phyloP scores from a whole-genome alignment of 2,329 filamentous ascomycete species.

The Beauveria sp. region DNA sequence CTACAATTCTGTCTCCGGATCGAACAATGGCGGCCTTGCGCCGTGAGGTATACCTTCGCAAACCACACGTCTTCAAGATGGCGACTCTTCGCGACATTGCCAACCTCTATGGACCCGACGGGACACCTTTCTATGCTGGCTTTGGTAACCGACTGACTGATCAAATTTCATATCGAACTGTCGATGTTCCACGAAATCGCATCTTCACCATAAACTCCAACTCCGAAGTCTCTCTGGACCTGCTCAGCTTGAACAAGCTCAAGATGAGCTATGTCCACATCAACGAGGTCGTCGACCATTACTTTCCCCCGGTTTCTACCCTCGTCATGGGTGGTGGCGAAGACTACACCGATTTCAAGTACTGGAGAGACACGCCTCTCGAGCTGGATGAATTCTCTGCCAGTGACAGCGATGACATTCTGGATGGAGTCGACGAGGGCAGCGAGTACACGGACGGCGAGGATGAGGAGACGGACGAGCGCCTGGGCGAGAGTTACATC shows the following conservation, averaged over 20 bases:
- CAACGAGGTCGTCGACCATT: constrained; percentile 95
- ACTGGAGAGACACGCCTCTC: constrained; percentile 81
- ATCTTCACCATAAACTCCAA: constrained; percentile 99
- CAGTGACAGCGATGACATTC: constrained; percentile 58
- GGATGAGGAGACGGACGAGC: constrained; percentile 31
- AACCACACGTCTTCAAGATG: constrained; percentile 99
- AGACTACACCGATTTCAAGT: constrained; percentile 94
- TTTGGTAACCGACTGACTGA: constrained; percentile 97
- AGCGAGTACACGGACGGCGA: constrained; percentile 37
- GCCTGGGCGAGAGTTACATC: constrained; percentile 49
- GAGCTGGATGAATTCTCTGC: constrained; percentile 85
- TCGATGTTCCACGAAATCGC: constrained; percentile 86
- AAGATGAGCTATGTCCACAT: constrained; percentile 97
- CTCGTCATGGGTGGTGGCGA: constrained; percentile 85
- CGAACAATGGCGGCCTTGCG: constrained; percentile 88
- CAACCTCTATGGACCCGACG: constrained; percentile 69
- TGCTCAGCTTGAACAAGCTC: constrained; percentile 86
- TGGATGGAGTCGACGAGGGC: constrained; percentile 42
- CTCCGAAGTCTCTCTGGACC: constrained; percentile 85
- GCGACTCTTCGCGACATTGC: constrained; percentile 91
- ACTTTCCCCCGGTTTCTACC: constrained; percentile 86
- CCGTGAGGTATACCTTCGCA: constrained; percentile 87
- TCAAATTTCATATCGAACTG: constrained; percentile 88
- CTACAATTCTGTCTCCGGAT: constrained; percentile 91
- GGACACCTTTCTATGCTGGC: constrained; percentile 88